phyloP scores from a whole-genome alignment of 768 basidiomycete species.

The Boletus sp. region DNA sequence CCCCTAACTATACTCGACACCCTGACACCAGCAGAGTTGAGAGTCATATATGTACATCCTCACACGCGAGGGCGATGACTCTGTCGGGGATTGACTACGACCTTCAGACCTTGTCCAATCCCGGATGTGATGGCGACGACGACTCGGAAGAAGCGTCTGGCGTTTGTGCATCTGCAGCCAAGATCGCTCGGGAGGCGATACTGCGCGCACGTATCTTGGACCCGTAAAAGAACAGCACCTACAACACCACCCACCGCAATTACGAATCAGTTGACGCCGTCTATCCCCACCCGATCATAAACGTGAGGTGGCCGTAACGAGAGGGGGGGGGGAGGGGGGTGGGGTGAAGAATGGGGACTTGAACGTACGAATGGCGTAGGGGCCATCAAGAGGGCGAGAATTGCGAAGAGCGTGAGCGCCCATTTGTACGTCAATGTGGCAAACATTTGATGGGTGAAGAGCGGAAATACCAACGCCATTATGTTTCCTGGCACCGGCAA shows the following conservation, averaged over 20 bases:
- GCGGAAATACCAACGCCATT: conserved; percentile 43
- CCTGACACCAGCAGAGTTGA: conserved; percentile 1
- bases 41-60: background rate
- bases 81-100: background rate
- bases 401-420: conserved; percentile 42
- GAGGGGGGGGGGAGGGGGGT: background rate
- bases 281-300: background rate
- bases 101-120: conserved; percentile 12
- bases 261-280: conserved; percentile 1
- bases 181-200: conserved; percentile 19
- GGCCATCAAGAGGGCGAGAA: conserved; percentile 41
- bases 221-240: conserved; percentile 32
- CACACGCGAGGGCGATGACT: background rate
- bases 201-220: conserved; percentile 32
- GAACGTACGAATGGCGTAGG: conserved; percentile 42
- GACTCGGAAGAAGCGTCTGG: background rate
- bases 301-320: too few species aligned
- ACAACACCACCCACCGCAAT: background rate
- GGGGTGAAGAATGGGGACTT: background rate
- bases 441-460: conserved; percentile 49
- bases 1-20: background rate
- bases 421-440: conserved; percentile 45
- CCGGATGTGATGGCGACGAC: background rate
- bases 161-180: conserved; percentile 12
- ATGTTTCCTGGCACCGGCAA: conserved; percentile 35